Evolutionary conservation across 2,329 filamentous ascomycete genomes (phyloP).

Genomic region (Chrysosporium keratinophilum): DNA sequence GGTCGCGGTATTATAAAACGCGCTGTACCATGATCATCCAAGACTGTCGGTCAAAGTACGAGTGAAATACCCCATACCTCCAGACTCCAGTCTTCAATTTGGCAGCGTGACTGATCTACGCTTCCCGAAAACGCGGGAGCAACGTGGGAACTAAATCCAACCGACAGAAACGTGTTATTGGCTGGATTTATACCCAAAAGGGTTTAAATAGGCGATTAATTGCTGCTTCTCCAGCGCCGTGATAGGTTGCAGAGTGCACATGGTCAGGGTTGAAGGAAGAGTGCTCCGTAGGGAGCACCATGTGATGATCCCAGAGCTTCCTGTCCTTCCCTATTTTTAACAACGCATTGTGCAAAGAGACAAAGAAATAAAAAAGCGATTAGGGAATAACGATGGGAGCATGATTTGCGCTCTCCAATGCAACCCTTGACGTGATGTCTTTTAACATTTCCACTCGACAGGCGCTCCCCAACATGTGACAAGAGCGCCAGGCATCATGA

Average conservation of each 20-base stretch:
- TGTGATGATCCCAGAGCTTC: background rate
- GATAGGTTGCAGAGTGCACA: background rate
- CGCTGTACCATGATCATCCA: background rate
- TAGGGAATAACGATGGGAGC: background rate
- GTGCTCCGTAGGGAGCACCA: background rate
- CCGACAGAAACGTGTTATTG: background rate
- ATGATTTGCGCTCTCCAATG: no score
- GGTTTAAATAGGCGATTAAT: conserved; percentile 8
- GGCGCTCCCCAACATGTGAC: background rate
- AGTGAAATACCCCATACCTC: background rate
- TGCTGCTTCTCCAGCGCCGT: background rate
- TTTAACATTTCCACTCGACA: background rate
- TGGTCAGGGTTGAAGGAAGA: no score
- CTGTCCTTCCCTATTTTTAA: background rate
- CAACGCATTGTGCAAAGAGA: background rate
- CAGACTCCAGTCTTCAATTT: background rate
- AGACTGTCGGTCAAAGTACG: background rate
- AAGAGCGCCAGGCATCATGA: background rate
- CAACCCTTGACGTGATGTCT: background rate
- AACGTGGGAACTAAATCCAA: conserved; percentile 1
- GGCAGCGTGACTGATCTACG: background rate
- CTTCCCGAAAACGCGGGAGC: background rate
- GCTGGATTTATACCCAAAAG: background rate
- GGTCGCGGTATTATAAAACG: background rate
- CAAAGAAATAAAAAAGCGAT: background rate